Evolutionary conservation across 768 basidiomycete genomes (phyloP), one percentile per base, ranked within the genome.

Genomic region (Kwoniella heveanensis): DNA sequence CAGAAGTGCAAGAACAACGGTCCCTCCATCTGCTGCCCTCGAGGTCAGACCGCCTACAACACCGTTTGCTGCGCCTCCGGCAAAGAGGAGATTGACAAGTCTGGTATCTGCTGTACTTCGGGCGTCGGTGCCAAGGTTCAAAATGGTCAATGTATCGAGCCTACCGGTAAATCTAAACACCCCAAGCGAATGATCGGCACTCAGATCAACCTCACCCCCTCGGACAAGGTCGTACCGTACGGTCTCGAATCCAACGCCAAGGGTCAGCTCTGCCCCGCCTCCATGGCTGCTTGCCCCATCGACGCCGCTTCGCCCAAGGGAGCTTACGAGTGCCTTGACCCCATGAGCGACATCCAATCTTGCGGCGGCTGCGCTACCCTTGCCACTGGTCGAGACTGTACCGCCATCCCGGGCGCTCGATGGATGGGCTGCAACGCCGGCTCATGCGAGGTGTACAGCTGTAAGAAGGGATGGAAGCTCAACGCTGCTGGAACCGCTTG

Each of bases 361-460:
- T 91, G 90, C 79, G 90, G 90, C 66, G 90, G 90, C 27, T 91
- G 90, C 74, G 79, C 85, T 1, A 83, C 85, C 19, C 78, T 84
- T n/a, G 86, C 86, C 21, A 73, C 80, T 47, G 90, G 90, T 25
- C 81, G 86, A 76, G 88, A 92, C 77, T 92, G 90, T 79, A 86
- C 86, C 19, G 80, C 83, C 49, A 90, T 91, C 68, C 65, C 80
- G 49, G 85, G 86, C 51, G 86, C 84, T 21, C 85, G 86, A 84
- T 86, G 86, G 73, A 88, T 90, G 71, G 85, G 84, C n/a, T 92
- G 90, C 78, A 83, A 86, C 21, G 49, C 37, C 1, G 79, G 79
- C 13, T 49, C 64, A 53, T 82, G 81, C 58, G 66, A 77, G 61
- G 78, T 82, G 54, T 73, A 76, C 63, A 70, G 71, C 13, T 80